Evolutionary conservation across 2,329 filamentous ascomycete species (phyloP).

Genomic region (Apiospora saccharicola): DNA sequence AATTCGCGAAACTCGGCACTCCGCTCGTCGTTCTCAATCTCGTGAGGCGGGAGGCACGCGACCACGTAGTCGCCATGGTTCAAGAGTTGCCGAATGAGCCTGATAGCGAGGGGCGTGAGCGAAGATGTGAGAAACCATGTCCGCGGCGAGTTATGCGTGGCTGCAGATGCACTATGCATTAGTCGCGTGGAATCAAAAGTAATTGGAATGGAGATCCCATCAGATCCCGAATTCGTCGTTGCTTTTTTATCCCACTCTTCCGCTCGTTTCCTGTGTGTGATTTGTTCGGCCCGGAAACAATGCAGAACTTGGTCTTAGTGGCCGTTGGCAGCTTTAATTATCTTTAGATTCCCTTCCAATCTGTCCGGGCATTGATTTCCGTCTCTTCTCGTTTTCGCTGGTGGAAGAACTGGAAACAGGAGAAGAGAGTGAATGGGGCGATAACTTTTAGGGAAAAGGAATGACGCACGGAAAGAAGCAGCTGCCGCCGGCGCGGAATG

Average conservation of each 20-base stretch:
- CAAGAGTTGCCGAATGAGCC: constrained; percentile 81
- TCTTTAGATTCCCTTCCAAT: background rate
- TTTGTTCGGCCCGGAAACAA: background rate
- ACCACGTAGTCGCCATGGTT: constrained; percentile 93
- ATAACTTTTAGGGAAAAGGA: constrained; percentile 12
- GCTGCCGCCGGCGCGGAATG: constrained; percentile 53
- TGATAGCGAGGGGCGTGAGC: constrained; percentile 83
- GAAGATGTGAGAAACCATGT: constrained; percentile 94
- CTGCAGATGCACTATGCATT: constrained; percentile 58
- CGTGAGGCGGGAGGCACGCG: constrained; percentile 79
- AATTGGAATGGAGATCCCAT: constrained; percentile 12
- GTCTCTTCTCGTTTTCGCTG: constrained; percentile 1
- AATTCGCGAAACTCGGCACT: constrained; percentile 83
- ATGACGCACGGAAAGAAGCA: constrained; percentile 57
- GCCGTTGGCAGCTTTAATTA: background rate
- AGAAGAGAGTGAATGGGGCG: background rate
- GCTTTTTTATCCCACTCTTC: constrained; percentile 16
- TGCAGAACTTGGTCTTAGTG: constrained; percentile 3
- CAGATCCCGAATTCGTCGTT: constrained; percentile 19
- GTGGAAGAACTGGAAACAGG: background rate
- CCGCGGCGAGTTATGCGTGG: constrained; percentile 76
- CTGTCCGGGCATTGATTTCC: background rate
- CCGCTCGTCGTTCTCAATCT: constrained; percentile 79
- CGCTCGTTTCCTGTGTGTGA: background rate
- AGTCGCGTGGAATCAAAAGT: constrained; percentile 34